Percentiles rank a stretch among this genome's conserved stretches.
Conservation (phyloP, 1,284 basidiomycete genomes). For the Cutaneotrichosporon sp. region DNA sequence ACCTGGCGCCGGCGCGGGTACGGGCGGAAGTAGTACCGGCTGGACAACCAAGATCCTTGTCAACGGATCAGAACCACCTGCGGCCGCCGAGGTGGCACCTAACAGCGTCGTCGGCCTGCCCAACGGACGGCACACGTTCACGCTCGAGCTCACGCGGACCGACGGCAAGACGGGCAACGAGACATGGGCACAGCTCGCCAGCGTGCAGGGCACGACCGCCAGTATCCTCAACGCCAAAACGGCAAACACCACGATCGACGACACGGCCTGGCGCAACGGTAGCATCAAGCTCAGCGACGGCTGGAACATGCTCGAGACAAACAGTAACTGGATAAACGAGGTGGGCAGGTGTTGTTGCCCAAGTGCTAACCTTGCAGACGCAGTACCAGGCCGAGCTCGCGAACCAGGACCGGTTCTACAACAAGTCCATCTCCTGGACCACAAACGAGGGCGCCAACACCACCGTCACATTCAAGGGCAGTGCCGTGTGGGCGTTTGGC, state of each 20-base stretch:
- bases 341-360: conserved; percentile 13
- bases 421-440: conserved; percentile 34
- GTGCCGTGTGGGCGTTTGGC: conserved; percentile 32
- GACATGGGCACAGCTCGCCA: conserved; percentile 23
- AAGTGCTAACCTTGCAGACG: conserved; percentile 18
- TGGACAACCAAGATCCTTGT: conserved; percentile 13
- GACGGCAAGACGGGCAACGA: background rate
- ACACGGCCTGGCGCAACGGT: conserved; percentile 31
- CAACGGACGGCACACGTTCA: conserved; percentile 18
- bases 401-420: conserved; percentile 17
- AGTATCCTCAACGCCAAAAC: conserved; percentile 8
- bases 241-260: conserved; percentile 34
- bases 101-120: conserved; percentile 19
- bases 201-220: conserved; percentile 18
- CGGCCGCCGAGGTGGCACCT: background rate
- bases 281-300: conserved; percentile 25
- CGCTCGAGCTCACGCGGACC: conserved; percentile 14
- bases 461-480: conserved; percentile 26
- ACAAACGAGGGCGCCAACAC: conserved; percentile 20
- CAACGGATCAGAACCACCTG: conserved; percentile 14
- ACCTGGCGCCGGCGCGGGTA: background rate
- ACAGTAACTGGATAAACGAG: conserved; percentile 32
- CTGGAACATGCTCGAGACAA: conserved; percentile 40
- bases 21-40: background rate
- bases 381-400: conserved; percentile 21